A percentile compares a stretch with the other conserved stretches of the same genome.
phyloP scores from a whole-genome alignment of 2,329 filamentous ascomycete genomes.

The Tympanopsis confertula region DNA sequence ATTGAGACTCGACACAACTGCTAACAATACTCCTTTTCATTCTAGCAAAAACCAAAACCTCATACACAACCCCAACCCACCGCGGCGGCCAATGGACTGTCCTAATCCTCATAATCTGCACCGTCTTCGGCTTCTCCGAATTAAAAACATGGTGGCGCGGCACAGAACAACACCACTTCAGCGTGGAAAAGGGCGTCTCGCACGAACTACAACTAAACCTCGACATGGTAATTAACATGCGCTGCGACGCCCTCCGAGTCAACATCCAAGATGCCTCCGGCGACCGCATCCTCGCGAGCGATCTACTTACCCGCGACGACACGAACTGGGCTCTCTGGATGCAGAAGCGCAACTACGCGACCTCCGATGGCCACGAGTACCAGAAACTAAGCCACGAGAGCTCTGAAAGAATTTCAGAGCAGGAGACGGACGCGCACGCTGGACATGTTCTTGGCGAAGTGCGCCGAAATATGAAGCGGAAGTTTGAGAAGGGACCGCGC shows the following conservation, averaged over 20 bases:
- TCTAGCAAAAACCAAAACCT: slow-evolving; percentile 52
- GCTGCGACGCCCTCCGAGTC: slow-evolving; percentile 46
- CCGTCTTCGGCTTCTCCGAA: slow-evolving; percentile 43
- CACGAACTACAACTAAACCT: slow-evolving; percentile 56
- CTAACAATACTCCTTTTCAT: slow-evolving; percentile 1
- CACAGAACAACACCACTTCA: slow-evolving; percentile 50
- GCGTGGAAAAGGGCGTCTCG: slow-evolving; percentile 53
- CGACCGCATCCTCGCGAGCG: slow-evolving; percentile 49
- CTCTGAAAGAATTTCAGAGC: slow-evolving; percentile 19
- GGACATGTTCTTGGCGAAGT: slow-evolving; percentile 47
- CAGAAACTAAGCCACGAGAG: slow-evolving; percentile 27
- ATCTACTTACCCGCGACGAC: slow-evolving; percentile 39
- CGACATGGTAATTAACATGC: slow-evolving; percentile 51
- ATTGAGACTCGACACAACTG: slow-evolving; percentile 3
- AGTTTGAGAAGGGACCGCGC: slow-evolving; percentile 44
- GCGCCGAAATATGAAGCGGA: slow-evolving; percentile 30
- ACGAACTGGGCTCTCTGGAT: slow-evolving; percentile 50
- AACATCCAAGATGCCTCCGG: slow-evolving; percentile 57
- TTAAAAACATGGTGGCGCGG: slow-evolving; percentile 46
- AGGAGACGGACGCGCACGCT: slow-evolving; percentile 47
- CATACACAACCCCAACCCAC: slow-evolving; percentile 44
- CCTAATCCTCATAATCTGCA: slow-evolving; percentile 41
- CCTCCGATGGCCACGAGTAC: slow-evolving; percentile 21
- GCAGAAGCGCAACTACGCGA: slow-evolving; percentile 29
- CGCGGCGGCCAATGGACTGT: slow-evolving; percentile 55